Base-by-base conservation (phyloP, 208 protist species). In the Trypanosoma boissoni region DNA sequence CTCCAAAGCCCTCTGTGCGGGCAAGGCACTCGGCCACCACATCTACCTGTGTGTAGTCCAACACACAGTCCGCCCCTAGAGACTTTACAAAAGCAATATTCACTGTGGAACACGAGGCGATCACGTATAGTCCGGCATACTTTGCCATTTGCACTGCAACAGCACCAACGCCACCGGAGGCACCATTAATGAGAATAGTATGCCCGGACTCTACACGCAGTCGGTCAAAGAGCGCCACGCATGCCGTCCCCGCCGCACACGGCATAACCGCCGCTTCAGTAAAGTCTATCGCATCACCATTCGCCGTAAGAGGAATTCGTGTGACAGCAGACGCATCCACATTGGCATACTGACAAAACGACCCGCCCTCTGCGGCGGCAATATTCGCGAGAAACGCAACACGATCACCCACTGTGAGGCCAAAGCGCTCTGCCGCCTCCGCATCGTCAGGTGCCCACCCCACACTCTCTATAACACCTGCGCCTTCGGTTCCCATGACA, bases 161-260 rank as follows among this genome's bases (percentile, higher is more conserved):
- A 10, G 72, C 75, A 29, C 88, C 88, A 20, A 92, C 76, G 28
- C 85, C 88, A 24, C 85, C 83, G 3, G 80, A 80, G 8, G 77
- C 88, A 34, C 80, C 85, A 44, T 66, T 83, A 57, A 95, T 82
- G 55, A 92, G 85, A 49, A 95, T 89, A 51, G 62, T 81, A 21
- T 69, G 70, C 32, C 76, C 72, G 20, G 56, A 48, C 55, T 88
- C 57, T 20, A 95, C 58, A 0, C 66, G 46, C 21, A 95, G 62
- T 57, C 89, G 91, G 56, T 95, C 74, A 56, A 89, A 88, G 1
- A 95, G 65, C 5, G 78, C 78, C 0, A 90, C 46, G 61, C 88
- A 91, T 28, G 85, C 88, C 18, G 85, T 76, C 23, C 64, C 73
- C 2, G 71, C 80, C n/a, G 85, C 74, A 5, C 51, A 61, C 3